These are phyloP conservation scores for Graphiopsis chlorocephala DNA, from an alignment of 2,329 filamentous ascomycete species.

Conservation along the genomic window DNA sequence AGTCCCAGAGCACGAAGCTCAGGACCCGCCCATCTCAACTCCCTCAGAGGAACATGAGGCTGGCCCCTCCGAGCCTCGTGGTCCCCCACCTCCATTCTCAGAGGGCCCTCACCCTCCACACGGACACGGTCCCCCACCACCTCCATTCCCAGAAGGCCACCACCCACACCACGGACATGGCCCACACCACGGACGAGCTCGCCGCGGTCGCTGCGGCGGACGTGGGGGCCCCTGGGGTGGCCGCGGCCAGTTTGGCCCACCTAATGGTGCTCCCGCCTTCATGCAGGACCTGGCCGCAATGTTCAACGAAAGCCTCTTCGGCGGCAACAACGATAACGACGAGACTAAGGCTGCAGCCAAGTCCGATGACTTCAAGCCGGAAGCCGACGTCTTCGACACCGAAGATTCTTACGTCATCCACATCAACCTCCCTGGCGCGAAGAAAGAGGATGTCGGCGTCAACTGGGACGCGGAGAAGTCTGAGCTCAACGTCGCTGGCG, in stretches of 20 bases:
- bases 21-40: slow-evolving; percentile 18
- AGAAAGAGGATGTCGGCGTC: slow-evolving; percentile 74
- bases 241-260: slow-evolving; percentile 10
- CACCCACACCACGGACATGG: slow-evolving; percentile 16
- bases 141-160: slow-evolving; percentile 20
- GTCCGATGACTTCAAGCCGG: slow-evolving; percentile 55
- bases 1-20: slow-evolving; percentile 22
- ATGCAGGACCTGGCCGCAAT: slow-evolving; percentile 30
- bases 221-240: slow-evolving; percentile 28
- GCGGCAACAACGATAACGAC: slow-evolving; percentile 20
- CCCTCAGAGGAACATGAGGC: slow-evolving; percentile 21
- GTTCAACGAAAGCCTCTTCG: slow-evolving; percentile 39
- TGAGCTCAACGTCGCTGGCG: slow-evolving; percentile 65
- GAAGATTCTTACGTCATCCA: slow-evolving; percentile 65
- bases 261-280: slow-evolving; percentile 16
- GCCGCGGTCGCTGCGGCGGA: slow-evolving; percentile 25
- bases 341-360: slow-evolving; percentile 41
- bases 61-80: slow-evolving; percentile 25
- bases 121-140: slow-evolving; percentile 18
- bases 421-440: slow-evolving; percentile 70
- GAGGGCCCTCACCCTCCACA: slow-evolving; percentile 15
- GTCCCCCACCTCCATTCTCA: slow-evolving; percentile 25
- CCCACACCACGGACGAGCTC: slow-evolving; percentile 19
- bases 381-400: slow-evolving; percentile 74
- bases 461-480: slow-evolving; percentile 71